A percentile compares a stretch with the other conserved stretches of the same genome.
Conservation (phyloP, 1,139 yeast genomes). For the Taphrina pruni region DNA sequence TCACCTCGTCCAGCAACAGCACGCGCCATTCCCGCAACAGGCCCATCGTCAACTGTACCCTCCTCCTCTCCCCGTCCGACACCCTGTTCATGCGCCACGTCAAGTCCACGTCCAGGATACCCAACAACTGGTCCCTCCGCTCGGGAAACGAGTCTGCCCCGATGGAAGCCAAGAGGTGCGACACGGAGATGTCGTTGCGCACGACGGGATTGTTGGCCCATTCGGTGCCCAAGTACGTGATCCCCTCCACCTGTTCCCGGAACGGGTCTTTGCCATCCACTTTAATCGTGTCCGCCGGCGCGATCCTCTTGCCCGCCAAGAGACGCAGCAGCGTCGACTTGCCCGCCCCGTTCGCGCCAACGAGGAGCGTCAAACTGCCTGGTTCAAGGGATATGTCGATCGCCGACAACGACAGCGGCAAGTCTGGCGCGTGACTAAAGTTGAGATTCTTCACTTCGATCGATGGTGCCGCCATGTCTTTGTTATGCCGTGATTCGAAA, state of each 20-base stretch:
- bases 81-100: slow-evolving; percentile 91
- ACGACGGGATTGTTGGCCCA: slow-evolving; percentile 95
- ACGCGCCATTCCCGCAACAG: slow-evolving; percentile 87
- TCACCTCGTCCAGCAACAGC: slow-evolving; percentile 86
- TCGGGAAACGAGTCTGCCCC: slow-evolving; percentile 79
- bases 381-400: slow-evolving; percentile 67
- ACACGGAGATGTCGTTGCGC: slow-evolving; percentile 86
- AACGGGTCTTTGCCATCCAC: slow-evolving; percentile 90
- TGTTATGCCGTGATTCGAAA: not conserved
- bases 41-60: slow-evolving; percentile 95
- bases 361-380: slow-evolving; percentile 74
- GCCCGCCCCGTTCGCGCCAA: slow-evolving; percentile 98
- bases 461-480: slow-evolving; percentile 6
- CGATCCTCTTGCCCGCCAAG: slow-evolving; percentile 88
- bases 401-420: slow-evolving; percentile 71
- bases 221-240: slow-evolving; percentile 94
- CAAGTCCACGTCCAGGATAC: slow-evolving; percentile 80
- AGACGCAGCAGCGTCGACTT: slow-evolving; percentile 84
- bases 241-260: slow-evolving; percentile 63
- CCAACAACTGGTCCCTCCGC: slow-evolving; percentile 75
- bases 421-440: slow-evolving; percentile 67
- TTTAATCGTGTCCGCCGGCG: slow-evolving; percentile 66
- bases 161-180: slow-evolving; percentile 73
- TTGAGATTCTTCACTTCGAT: slow-evolving; percentile 68
- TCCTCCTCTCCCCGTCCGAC: slow-evolving; percentile 91